Conservation (phyloP, 768 basidiomycete species). For the Russula sp. region DNA sequence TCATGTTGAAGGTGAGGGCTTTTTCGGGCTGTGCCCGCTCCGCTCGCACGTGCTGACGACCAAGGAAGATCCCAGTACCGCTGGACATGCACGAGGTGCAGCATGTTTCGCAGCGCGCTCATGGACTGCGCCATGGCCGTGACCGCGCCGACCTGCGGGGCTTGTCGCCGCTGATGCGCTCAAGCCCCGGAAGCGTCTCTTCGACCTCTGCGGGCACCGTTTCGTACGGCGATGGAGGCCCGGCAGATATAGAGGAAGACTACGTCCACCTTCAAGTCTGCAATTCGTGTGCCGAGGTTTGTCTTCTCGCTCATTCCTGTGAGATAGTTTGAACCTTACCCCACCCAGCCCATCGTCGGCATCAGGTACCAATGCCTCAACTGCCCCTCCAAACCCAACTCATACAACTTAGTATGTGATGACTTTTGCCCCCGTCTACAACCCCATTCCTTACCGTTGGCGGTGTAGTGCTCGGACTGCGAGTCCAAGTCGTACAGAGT, state of each 20-base stretch:
- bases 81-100: slow-evolving; percentile 68
- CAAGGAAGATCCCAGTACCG: slow-evolving; percentile 74
- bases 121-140: slow-evolving; percentile 12
- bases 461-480: slow-evolving; percentile 66
- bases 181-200: slow-evolving; percentile 22
- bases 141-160: slow-evolving; percentile 8
- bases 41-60: background rate
- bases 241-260: background rate
- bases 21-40: slow-evolving; percentile 1
- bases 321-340: background rate
- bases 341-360: slow-evolving; percentile 61
- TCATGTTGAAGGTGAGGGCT: slow-evolving; percentile 78
- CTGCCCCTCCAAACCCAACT: slow-evolving; percentile 67
- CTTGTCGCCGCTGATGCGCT: slow-evolving; percentile 9
- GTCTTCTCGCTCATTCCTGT: background rate
- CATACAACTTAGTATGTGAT: slow-evolving; percentile 66
- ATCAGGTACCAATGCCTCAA: slow-evolving; percentile 85
- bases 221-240: background rate
- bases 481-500: slow-evolving; percentile 70
- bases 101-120: slow-evolving; percentile 34
- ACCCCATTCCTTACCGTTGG: background rate
- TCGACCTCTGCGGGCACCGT: slow-evolving; percentile 15
- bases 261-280: slow-evolving; percentile 20
- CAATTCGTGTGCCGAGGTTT: slow-evolving; percentile 18
- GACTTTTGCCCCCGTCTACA: slow-evolving; percentile 1